Evolutionary conservation across 306 rosid species (phyloP).

Genomic region (Quercus suber): DNA sequence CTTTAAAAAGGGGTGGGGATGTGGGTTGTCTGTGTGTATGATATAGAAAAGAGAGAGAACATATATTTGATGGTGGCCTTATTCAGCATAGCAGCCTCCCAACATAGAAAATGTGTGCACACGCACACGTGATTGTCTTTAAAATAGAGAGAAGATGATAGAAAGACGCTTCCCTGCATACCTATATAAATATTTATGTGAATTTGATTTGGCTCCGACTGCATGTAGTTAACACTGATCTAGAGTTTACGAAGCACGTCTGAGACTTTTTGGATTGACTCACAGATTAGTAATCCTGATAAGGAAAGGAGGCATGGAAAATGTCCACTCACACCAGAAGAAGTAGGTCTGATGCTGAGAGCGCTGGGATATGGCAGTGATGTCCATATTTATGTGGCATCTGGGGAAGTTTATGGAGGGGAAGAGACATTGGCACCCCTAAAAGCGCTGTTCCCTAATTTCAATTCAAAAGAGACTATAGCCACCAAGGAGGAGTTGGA

Average conservation of each 20-base stretch:
- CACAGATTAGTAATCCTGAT: slow-evolving; percentile 86
- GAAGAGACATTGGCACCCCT: slow-evolving; percentile 89
- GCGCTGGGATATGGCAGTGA: slow-evolving; percentile 89
- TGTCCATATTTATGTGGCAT: slow-evolving; percentile 94
- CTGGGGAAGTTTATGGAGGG: slow-evolving; percentile 96
- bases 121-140: background rate
- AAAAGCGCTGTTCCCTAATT: slow-evolving; percentile 83
- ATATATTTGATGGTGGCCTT: background rate
- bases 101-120: background rate
- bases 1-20: background rate
- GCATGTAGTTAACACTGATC: background rate
- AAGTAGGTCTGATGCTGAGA: slow-evolving; percentile 98
- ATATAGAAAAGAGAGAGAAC: background rate
- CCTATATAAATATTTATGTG: background rate
- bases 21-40: background rate
- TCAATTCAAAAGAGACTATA: slow-evolving; percentile 83
- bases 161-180: background rate
- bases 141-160: background rate
- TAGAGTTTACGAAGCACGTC: slow-evolving; percentile 7
- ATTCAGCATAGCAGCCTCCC: background rate
- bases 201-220: background rate
- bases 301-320: slow-evolving; percentile 96
- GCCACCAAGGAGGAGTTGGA: slow-evolving; percentile 77
- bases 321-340: slow-evolving; percentile 99
- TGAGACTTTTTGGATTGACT: slow-evolving; percentile 20